These are phyloP conservation scores for Capronia epimyces DNA, from an alignment of 2,329 filamentous ascomycete genomes.

Conservation along the genomic window DNA sequence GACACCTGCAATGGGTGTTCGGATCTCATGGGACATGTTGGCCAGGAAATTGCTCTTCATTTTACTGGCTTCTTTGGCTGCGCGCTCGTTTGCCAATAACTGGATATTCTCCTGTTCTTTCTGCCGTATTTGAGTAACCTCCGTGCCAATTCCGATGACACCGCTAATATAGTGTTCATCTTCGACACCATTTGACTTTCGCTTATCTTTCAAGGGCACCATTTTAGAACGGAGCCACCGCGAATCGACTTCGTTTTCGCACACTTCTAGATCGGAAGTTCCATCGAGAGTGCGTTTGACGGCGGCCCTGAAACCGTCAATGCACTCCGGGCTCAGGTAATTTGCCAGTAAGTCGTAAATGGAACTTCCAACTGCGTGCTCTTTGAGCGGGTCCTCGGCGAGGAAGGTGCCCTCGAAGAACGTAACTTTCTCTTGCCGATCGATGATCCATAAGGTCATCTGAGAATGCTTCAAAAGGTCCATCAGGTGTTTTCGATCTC, in stretches of 20 bases:
- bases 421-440: constrained; percentile 56
- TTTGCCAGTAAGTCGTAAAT: constrained; percentile 30
- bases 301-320: constrained; percentile 40
- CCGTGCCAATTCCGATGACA: constrained; percentile 73
- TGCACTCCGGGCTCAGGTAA: background rate
- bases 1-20: constrained; percentile 72
- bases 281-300: constrained; percentile 62
- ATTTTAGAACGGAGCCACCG: constrained; percentile 68
- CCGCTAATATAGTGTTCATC: constrained; percentile 57
- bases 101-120: constrained; percentile 65
- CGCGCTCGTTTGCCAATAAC: constrained; percentile 67
- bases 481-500: constrained; percentile 63
- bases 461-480: constrained; percentile 69
- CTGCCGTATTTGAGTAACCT: constrained; percentile 66
- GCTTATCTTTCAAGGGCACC: constrained; percentile 58
- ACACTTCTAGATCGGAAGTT: constrained; percentile 53
- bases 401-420: constrained; percentile 59
- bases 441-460: constrained; percentile 69
- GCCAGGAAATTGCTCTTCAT: constrained; percentile 75
- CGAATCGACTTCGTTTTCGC: constrained; percentile 58
- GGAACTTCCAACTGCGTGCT: constrained; percentile 29
- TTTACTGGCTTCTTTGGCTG: constrained; percentile 72
- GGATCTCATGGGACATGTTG: constrained; percentile 76
- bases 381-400: constrained; percentile 9
- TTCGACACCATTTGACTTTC: constrained; percentile 49